These are phyloP conservation scores for Aspergillus haitiensis DNA, from an alignment of 495 filamentous ascomycete genomes.

Conservation along the genomic window DNA sequence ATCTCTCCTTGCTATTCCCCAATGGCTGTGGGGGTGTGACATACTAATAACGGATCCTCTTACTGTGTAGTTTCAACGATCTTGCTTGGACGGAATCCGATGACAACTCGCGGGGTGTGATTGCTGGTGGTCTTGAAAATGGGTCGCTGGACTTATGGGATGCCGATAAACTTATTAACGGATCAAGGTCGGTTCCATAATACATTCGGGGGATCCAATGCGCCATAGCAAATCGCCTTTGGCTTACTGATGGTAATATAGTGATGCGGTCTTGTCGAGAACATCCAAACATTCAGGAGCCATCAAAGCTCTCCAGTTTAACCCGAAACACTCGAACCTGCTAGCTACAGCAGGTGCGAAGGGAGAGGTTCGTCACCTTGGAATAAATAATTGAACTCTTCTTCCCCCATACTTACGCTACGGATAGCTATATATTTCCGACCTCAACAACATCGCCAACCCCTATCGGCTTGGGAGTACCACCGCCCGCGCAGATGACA, in stretches of 20 bases:
- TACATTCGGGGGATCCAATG: background rate
- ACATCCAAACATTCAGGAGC: conserved; percentile 91
- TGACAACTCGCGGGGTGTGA: conserved; percentile 75
- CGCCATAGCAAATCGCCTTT: background rate
- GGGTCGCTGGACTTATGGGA: conserved; percentile 96
- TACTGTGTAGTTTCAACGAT: conserved; percentile 78
- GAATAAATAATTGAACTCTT: too few species aligned
- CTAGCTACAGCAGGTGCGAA: conserved; percentile 91
- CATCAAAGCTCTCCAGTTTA: conserved; percentile 96
- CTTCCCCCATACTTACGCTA: conserved; percentile 1
- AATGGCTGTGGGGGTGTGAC: background rate
- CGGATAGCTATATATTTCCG: conserved; percentile 77
- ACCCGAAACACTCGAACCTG: conserved; percentile 87
- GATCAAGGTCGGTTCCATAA: conserved; percentile 48
- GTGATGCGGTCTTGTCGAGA: conserved; percentile 78
- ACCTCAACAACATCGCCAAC: conserved; percentile 83
- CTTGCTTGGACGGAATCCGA: conserved; percentile 87
- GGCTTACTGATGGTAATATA: conserved; percentile 37
- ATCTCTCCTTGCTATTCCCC: background rate
- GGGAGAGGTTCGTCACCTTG: conserved; percentile 61
- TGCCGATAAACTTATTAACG: conserved; percentile 76
- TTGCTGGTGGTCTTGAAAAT: conserved; percentile 94
- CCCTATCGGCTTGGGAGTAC: conserved; percentile 86
- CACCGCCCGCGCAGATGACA: conserved; percentile 85
- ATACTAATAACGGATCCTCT: conserved; percentile 18